Conservation (phyloP, 441 rosid genomes). For the Arabidopsis hybrid region DNA sequence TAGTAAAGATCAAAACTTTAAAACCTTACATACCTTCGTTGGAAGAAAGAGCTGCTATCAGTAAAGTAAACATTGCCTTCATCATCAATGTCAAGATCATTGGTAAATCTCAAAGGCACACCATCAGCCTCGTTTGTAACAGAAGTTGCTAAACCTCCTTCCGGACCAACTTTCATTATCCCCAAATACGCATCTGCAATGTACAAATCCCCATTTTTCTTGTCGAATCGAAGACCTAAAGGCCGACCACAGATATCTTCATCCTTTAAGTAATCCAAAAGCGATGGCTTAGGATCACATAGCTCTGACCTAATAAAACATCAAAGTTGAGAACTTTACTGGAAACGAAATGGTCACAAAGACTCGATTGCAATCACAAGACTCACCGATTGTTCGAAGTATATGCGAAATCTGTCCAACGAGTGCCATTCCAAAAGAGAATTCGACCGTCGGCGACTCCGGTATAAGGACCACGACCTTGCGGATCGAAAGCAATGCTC, state of each 20-base stretch:
- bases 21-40: conserved; percentile 60
- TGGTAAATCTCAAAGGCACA: conserved; percentile 73
- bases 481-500: conserved; percentile 87
- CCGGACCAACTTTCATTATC: conserved; percentile 86
- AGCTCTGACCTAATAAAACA: conserved; percentile 66
- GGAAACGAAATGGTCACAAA: neutral
- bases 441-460: conserved; percentile 96
- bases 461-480: conserved; percentile 89
- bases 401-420: conserved; percentile 80
- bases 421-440: conserved; percentile 75
- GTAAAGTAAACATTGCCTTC: conserved; percentile 92
- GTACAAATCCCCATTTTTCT: conserved; percentile 80
- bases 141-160: conserved; percentile 87
- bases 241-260: conserved; percentile 96
- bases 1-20: conserved; percentile 10
- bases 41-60: conserved; percentile 83
- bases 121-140: conserved; percentile 82
- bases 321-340: neutral
- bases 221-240: conserved; percentile 82
- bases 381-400: conserved; percentile 81
- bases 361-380: neutral
- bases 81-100: conserved; percentile 89
- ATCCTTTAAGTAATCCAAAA: conserved; percentile 62
- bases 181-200: conserved; percentile 95
- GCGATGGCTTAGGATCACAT: conserved; percentile 68